phyloP scores from a whole-genome alignment of 2,329 filamentous ascomycete species.

The Mycosphaerella sp. region DNA sequence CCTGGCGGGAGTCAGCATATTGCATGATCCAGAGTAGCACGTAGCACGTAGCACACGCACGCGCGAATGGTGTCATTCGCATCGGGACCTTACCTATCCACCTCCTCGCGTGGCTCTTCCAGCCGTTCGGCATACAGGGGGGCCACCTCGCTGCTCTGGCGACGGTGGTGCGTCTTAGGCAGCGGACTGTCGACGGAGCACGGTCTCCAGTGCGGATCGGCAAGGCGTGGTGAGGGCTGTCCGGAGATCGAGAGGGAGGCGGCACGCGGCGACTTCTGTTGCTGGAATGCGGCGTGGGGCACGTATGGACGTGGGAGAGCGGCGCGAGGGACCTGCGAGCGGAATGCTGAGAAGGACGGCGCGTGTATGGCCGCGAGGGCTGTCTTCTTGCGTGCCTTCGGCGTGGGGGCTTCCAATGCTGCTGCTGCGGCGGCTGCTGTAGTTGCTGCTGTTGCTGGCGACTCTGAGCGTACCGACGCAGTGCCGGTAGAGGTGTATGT shows the following conservation, averaged over 20 bases:
- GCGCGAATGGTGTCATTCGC: background rate
- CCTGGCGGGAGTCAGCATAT: conserved; percentile 12
- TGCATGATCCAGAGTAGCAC: conserved; percentile 24
- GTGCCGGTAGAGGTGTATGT: conserved; percentile 9
- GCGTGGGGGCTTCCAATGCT: background rate
- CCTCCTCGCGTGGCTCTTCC: conserved; percentile 2
- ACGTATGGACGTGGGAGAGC: conserved; percentile 1
- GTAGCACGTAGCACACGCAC: background rate
- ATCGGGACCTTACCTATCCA: conserved; percentile 2
- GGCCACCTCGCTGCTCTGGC: conserved; percentile 3
- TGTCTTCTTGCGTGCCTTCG: conserved; percentile 7
- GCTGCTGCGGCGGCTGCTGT: conserved; percentile 29
- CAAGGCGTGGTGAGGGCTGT: conserved; percentile 38
- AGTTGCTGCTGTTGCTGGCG: conserved; percentile 30
- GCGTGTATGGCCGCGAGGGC: conserved; percentile 23
- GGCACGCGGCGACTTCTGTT: conserved; percentile 43
- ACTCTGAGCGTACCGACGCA: conserved; percentile 11
- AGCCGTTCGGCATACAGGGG: conserved; percentile 1
- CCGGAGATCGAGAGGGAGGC: conserved; percentile 39
- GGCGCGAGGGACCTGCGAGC: conserved; percentile 32
- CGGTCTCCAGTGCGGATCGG: conserved; percentile 27
- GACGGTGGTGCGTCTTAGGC: conserved; percentile 9
- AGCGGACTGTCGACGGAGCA: conserved; percentile 32
- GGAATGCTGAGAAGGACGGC: conserved; percentile 42
- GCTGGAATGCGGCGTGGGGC: conserved; percentile 40